These are phyloP conservation scores for Sclerotinia trifoliorum DNA, from an alignment of 2,329 filamentous ascomycete species.

Conservation along the genomic window DNA sequence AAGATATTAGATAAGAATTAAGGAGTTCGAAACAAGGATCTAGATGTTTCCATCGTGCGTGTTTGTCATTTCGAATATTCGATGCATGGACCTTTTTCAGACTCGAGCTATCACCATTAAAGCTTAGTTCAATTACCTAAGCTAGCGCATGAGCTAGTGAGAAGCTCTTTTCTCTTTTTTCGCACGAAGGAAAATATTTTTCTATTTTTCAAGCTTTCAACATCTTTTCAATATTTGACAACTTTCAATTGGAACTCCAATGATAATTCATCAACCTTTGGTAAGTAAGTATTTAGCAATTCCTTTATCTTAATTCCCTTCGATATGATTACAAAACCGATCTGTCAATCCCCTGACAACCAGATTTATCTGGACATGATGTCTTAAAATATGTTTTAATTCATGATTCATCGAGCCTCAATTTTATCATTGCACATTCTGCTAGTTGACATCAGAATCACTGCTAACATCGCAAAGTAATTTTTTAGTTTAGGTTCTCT, in stretches of 20 bases:
- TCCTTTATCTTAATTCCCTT: conserved; percentile 1
- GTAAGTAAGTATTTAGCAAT: conserved; percentile 10
- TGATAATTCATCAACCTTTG: not conserved
- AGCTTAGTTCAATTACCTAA: not conserved
- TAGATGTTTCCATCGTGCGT: not conserved
- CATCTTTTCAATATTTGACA: not conserved
- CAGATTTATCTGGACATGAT: conserved; percentile 44
- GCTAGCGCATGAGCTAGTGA: conserved; percentile 11
- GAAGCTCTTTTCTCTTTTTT: not conserved
- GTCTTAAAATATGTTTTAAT: conserved; percentile 53
- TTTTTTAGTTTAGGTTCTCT: not conserved
- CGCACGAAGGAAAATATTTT: not conserved
- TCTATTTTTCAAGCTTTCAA: not conserved
- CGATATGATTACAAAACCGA: conserved; percentile 65
- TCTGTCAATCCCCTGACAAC: conserved; percentile 83
- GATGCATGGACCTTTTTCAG: not conserved
- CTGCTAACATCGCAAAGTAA: conserved; percentile 10
- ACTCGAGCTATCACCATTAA: not conserved
- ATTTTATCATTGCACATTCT: conserved; percentile 15
- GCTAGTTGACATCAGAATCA: not conserved
- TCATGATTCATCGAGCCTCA: conserved; percentile 45
- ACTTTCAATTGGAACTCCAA: not conserved
- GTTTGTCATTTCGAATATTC: not conserved
- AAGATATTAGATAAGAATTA: too few species aligned
- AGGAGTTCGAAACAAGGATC: not conserved